phyloP scores from a whole-genome alignment of 192 early-diverging fungal genomes.

The Cetraspora pellucida region DNA sequence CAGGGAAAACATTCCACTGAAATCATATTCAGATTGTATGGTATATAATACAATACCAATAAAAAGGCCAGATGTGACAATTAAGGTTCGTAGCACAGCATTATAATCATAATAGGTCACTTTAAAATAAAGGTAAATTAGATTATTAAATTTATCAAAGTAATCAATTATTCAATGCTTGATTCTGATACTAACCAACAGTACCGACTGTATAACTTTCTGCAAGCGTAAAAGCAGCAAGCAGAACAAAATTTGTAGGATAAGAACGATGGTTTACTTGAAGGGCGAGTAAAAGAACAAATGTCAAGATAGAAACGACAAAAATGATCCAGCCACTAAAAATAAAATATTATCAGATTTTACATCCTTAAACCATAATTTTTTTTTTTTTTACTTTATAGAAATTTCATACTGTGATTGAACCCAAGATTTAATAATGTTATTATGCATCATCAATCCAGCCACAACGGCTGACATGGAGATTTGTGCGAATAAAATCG shows the following conservation, averaged over 20 bases:
- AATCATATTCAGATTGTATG: constrained; percentile 73
- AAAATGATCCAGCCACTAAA: constrained; percentile 62
- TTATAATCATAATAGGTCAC: constrained; percentile 67
- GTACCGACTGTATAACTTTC: constrained; percentile 48
- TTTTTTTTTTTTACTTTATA: background rate
- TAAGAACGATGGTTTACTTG: constrained; percentile 61
- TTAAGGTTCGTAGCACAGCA: constrained; percentile 73
- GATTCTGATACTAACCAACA: constrained; percentile 37
- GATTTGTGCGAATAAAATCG: constrained; percentile 67
- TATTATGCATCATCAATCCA: constrained; percentile 59
- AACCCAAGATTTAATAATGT: constrained; percentile 52
- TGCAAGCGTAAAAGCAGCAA: constrained; percentile 64
- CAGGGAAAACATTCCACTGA: constrained; percentile 62
- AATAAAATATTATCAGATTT: background rate
- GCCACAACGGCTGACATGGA: constrained; percentile 58
- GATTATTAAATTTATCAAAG: background rate
- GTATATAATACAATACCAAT: constrained; percentile 75
- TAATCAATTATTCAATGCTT: background rate
- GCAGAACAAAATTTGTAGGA: constrained; percentile 62
- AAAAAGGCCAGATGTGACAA: constrained; percentile 74
- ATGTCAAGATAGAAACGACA: constrained; percentile 51
- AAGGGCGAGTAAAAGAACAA: constrained; percentile 53
- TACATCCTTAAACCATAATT: background rate
- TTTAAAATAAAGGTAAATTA: constrained; percentile 16
- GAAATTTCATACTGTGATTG: constrained; percentile 46